A percentile compares a stretch with the other conserved stretches of the same genome.
Conservation (phyloP, 805 yeast genomes). For the Teunomyces kruisii region DNA sequence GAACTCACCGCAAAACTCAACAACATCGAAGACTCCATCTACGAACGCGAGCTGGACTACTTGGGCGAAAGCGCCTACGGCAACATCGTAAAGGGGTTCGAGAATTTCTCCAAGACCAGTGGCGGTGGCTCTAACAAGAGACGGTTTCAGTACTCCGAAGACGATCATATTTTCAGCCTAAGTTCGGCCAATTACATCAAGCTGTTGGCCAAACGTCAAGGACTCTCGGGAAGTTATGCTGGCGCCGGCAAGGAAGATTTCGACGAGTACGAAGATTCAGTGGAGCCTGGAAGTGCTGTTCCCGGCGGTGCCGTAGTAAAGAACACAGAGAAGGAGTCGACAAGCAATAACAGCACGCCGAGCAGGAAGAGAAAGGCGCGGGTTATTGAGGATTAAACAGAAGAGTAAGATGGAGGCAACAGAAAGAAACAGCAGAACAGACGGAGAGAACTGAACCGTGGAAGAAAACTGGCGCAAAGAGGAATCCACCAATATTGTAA, state of each 20-base stretch:
- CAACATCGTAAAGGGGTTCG: slow-evolving; percentile 89
- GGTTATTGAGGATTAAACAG: slow-evolving; percentile 25
- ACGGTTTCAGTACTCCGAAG: slow-evolving; percentile 59
- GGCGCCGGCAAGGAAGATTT: slow-evolving; percentile 29
- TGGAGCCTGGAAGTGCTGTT: slow-evolving; percentile 21
- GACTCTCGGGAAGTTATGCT: slow-evolving; percentile 30
- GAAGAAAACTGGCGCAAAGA: no score
- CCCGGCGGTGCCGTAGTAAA: slow-evolving; percentile 1
- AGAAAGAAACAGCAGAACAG: no score
- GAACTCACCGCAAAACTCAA: slow-evolving; percentile 64
- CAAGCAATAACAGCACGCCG: slow-evolving; percentile 16
- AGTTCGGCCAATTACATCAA: slow-evolving; percentile 71
- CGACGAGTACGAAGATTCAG: slow-evolving; percentile 39
- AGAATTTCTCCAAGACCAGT: slow-evolving; percentile 61
- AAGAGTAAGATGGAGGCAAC: no score
- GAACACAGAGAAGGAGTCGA: neutral
- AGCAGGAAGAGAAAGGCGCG: slow-evolving; percentile 29
- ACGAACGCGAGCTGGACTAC: slow-evolving; percentile 74
- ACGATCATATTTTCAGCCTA: slow-evolving; percentile 77
- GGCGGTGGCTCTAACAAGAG: slow-evolving; percentile 38
- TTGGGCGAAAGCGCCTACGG: slow-evolving; percentile 72
- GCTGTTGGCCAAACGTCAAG: slow-evolving; percentile 49
- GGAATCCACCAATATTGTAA: no score
- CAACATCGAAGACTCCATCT: slow-evolving; percentile 72
- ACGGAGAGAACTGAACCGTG: no score